phyloP scores from a whole-genome alignment of 306 rosid species.

The Fagus sylvatica region DNA sequence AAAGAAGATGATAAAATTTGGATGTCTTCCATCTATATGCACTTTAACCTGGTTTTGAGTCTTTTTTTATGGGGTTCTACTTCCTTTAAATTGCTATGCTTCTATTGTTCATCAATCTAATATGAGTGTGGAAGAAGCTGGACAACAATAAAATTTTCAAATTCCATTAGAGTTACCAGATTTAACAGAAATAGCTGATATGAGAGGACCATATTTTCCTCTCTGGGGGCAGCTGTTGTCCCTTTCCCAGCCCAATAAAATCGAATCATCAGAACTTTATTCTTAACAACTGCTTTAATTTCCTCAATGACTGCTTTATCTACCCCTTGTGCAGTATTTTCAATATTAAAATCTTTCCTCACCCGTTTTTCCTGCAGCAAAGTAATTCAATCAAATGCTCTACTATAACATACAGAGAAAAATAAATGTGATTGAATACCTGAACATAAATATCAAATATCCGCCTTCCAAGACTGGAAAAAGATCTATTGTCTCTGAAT shows the following conservation, averaged over 20 bases:
- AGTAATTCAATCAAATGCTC: constrained; percentile 15
- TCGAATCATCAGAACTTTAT: constrained; percentile 41
- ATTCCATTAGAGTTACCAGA: constrained; percentile 33
- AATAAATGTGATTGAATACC: constrained; percentile 37
- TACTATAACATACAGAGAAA: background rate
- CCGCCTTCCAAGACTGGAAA: constrained; percentile 57
- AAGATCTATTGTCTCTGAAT: constrained; percentile 49
- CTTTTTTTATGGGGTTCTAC: background rate
- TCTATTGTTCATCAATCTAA: background rate
- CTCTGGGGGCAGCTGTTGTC: constrained; percentile 43
- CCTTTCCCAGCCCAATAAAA: constrained; percentile 78
- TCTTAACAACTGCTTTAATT: constrained; percentile 35
- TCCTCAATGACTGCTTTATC: constrained; percentile 34
- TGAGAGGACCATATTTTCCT: constrained; percentile 63
- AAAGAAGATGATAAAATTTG: too few relatives aligned
- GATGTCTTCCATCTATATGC: too few relatives aligned
- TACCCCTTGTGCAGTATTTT: constrained; percentile 29
- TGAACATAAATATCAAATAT: constrained; percentile 62
- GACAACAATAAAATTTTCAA: too few relatives aligned
- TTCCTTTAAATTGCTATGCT: too few relatives aligned
- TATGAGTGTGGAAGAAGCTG: background rate
- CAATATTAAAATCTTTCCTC: constrained; percentile 48
- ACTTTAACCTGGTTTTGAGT: too few relatives aligned
- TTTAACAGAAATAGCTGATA: constrained; percentile 63
- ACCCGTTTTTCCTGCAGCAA: constrained; percentile 40